phyloP scores from a whole-genome alignment of 352 stramenopile species.

The Phytophthora lateralis region DNA sequence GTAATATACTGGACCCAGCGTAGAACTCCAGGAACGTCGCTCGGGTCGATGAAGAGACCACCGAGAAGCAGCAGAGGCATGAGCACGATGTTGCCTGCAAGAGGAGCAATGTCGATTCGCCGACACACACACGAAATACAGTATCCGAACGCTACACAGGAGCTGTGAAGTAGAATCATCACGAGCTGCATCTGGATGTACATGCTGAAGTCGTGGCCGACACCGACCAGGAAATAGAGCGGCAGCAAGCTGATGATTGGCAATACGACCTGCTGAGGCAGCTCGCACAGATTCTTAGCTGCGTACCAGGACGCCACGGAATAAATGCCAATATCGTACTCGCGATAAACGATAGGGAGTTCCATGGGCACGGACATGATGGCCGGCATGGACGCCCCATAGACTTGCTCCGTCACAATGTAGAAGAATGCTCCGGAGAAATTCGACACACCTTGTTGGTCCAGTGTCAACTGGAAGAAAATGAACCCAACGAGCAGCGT shows the following conservation, averaged over 20 bases:
- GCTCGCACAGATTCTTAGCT: conserved; percentile 63
- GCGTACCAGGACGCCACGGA: conserved; percentile 49
- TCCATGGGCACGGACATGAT: conserved; percentile 56
- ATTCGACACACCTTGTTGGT: conserved; percentile 52
- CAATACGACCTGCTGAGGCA: conserved; percentile 51
- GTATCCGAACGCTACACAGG: conserved; percentile 51
- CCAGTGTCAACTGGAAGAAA: conserved; percentile 53
- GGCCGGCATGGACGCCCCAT: conserved; percentile 42
- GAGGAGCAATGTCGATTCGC: conserved; percentile 44
- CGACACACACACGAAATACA: conserved; percentile 49
- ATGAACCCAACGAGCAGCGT: conserved; percentile 50
- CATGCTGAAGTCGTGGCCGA: conserved; percentile 41
- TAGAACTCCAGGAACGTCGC: conserved; percentile 43
- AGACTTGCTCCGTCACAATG: conserved; percentile 56
- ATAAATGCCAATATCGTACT: conserved; percentile 57
- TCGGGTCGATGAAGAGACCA: conserved; percentile 51
- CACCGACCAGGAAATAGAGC: conserved; percentile 54
- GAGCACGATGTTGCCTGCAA: conserved; percentile 43
- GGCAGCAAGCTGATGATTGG: conserved; percentile 51
- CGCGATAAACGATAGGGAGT: conserved; percentile 54
- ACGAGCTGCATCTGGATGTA: conserved; percentile 55
- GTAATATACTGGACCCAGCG: conserved; percentile 59
- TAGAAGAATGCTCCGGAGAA: conserved; percentile 66
- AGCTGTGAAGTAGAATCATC: conserved; percentile 45
- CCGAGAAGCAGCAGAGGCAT: conserved; percentile 57